Evolutionary conservation across 768 basidiomycete genomes (phyloP).

Genomic region (Russula lepida): DNA sequence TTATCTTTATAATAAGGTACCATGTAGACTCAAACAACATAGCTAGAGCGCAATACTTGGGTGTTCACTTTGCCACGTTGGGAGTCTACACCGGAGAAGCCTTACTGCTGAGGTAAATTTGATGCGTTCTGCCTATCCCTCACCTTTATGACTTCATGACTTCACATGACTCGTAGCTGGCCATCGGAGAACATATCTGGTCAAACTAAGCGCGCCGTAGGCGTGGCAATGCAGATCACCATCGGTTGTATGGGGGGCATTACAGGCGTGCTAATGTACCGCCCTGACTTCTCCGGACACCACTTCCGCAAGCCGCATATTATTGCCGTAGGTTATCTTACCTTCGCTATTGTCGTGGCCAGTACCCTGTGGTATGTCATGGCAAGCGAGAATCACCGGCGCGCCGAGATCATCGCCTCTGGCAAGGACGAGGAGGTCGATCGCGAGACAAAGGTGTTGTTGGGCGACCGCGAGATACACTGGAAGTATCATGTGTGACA

Average conservation of each 20-base stretch:
- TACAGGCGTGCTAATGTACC: constrained; percentile 48
- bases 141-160: background rate
- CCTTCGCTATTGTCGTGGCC: constrained; percentile 39
- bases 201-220: constrained; percentile 57
- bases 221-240: constrained; percentile 55
- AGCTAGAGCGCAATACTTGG: constrained; percentile 50
- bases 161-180: constrained; percentile 30
- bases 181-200: constrained; percentile 61
- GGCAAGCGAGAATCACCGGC: constrained; percentile 41
- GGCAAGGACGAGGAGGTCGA: constrained; percentile 17
- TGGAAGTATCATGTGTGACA: constrained; percentile 16
- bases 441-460: constrained; percentile 20
- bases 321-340: constrained; percentile 51
- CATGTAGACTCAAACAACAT: background rate
- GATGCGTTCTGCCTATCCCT: background rate
- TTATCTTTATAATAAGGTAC: background rate
- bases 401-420: constrained; percentile 27
- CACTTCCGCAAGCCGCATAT: constrained; percentile 48
- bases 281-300: constrained; percentile 40
- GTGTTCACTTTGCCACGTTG: constrained; percentile 46
- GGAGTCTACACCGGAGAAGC: constrained; percentile 54
- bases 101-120: constrained; percentile 40
- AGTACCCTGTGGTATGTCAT: constrained; percentile 41
- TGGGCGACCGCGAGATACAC: constrained; percentile 27
- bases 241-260: constrained; percentile 56